These are phyloP conservation scores for Vitis labrusca DNA, from an alignment of 164 flowering plant species.

Conservation along the genomic window DNA sequence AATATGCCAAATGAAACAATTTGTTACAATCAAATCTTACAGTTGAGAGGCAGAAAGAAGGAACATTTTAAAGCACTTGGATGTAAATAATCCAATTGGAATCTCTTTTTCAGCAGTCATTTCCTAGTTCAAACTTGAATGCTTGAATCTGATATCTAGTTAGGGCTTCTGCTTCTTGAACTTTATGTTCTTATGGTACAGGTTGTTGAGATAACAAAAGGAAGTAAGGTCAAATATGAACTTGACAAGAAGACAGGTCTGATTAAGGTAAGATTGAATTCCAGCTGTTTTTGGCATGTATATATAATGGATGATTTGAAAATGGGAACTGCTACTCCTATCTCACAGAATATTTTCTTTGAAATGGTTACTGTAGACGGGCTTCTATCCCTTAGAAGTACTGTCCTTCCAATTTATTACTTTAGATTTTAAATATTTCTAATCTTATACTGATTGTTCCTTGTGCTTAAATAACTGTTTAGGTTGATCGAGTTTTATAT, in stretches of 20 bases:
- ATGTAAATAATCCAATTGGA: too few species aligned
- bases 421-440: not conserved
- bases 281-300: conserved; percentile 3
- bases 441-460: not conserved
- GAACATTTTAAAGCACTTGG: too few species aligned
- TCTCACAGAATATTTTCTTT: conserved; percentile 13
- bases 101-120: not conserved
- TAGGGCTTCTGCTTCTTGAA: not conserved
- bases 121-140: not conserved
- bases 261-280: conserved; percentile 53
- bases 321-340: conserved; percentile 9
- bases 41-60: too few species aligned
- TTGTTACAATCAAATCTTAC: too few species aligned
- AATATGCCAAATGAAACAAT: too few species aligned
- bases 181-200: conserved; percentile 18
- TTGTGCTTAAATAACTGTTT: conserved; percentile 2
- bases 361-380: conserved; percentile 6
- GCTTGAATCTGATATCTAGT: too few species aligned
- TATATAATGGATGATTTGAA: not conserved
- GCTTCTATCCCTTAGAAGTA: not conserved
- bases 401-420: not conserved
- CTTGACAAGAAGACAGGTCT: conserved; percentile 84
- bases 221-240: conserved; percentile 85
- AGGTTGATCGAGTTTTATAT: conserved; percentile 55
- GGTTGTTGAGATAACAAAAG: conserved; percentile 84